These are phyloP conservation scores for Capsicum rhomboideum DNA, from an alignment of 257 asterid genomes.

Conservation along the genomic window DNA sequence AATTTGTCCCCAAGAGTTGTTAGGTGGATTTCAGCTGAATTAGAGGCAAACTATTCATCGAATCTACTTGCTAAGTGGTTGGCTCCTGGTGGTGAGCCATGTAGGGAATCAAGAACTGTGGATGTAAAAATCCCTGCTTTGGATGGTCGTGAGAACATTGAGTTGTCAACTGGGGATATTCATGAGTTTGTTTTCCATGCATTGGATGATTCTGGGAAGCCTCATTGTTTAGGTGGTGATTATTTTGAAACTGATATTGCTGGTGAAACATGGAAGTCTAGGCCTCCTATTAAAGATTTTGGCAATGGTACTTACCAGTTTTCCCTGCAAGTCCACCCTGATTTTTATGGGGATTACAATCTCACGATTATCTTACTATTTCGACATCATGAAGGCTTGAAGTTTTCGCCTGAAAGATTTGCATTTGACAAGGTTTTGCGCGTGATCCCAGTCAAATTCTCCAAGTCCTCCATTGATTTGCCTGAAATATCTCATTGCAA, in stretches of 20 bases:
- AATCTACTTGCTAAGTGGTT: constrained; percentile 53
- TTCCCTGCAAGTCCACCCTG: constrained; percentile 78
- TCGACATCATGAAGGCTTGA: constrained; percentile 57
- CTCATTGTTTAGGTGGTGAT: constrained; percentile 80
- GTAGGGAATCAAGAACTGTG: constrained; percentile 58
- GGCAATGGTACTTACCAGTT: constrained; percentile 77
- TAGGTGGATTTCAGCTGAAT: constrained; percentile 57
- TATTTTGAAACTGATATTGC: constrained; percentile 82
- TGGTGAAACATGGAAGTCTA: constrained; percentile 71
- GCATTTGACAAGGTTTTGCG: constrained; percentile 61
- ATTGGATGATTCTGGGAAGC: constrained; percentile 64
- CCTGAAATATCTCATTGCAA: constrained; percentile 44
- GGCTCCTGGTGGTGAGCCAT: constrained; percentile 64
- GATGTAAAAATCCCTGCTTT: constrained; percentile 38
- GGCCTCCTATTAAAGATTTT: constrained; percentile 71
- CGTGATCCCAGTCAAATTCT: constrained; percentile 41
- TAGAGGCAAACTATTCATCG: constrained; percentile 54
- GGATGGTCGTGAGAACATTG: constrained; percentile 34
- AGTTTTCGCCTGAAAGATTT: constrained; percentile 56
- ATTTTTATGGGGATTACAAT: constrained; percentile 70
- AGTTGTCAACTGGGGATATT: constrained; percentile 48
- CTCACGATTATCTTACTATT: constrained; percentile 67
- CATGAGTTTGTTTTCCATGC: constrained; percentile 76
- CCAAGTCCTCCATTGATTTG: constrained; percentile 24
- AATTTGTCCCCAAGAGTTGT: constrained; percentile 4